Conservation (phyloP, 306 rosid species). For the Malus orientalis region DNA sequence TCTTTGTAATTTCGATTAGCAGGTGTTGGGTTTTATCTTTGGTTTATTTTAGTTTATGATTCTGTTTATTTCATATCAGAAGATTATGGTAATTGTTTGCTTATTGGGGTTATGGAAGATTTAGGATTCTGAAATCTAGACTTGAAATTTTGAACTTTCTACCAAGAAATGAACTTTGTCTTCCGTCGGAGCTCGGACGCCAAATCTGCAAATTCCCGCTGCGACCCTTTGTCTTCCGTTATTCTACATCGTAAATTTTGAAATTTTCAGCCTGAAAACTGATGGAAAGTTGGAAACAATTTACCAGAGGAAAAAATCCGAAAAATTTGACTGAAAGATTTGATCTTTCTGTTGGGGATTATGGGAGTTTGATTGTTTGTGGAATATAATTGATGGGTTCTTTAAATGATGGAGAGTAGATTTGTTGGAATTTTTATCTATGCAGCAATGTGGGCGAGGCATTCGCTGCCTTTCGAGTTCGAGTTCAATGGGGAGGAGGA, state of each 20-base stretch:
- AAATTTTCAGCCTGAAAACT: neutral
- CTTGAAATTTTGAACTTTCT: neutral
- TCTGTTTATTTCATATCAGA: neutral
- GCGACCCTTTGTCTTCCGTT: too few species aligned
- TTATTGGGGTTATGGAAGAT: neutral
- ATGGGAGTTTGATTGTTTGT: neutral
- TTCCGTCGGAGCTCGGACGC: too few species aligned
- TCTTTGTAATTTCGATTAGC: neutral
- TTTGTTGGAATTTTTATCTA: neutral
- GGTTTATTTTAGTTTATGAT: neutral
- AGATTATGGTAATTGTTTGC: neutral
- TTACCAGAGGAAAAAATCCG: neutral
- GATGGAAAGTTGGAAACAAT: neutral
- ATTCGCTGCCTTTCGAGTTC: conserved; percentile 31
- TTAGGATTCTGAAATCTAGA: neutral
- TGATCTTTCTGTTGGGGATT: neutral
- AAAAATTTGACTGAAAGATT: neutral
- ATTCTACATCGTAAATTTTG: neutral
- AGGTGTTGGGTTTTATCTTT: neutral
- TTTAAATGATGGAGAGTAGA: too few species aligned
- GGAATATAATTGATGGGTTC: neutral
- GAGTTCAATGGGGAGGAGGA: neutral
- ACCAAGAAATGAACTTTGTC: neutral
- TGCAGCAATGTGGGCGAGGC: conserved; percentile 20
- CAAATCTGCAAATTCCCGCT: too few species aligned